These are phyloP conservation scores for Euptelea pleiosperma DNA, from an alignment of 164 flowering plant species.

Conservation along the genomic window DNA sequence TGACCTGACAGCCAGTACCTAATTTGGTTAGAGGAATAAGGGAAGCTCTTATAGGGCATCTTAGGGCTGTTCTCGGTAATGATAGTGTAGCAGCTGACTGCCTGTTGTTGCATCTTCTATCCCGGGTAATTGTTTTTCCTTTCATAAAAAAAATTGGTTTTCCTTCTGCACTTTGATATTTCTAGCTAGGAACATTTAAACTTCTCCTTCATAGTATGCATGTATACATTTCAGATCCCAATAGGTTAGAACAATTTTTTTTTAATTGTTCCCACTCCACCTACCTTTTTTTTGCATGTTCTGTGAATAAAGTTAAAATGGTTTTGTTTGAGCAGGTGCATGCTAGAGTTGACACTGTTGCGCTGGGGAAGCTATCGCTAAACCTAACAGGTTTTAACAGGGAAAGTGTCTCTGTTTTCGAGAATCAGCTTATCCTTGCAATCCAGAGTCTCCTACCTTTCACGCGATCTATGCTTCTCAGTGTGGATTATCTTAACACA, in stretches of 20 bases:
- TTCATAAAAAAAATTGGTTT: no score
- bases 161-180: no score
- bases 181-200: no score
- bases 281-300: no score
- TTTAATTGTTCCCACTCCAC: no score
- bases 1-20: constrained; percentile 46
- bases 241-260: no score
- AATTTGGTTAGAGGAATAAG: constrained; percentile 49
- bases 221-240: no score
- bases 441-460: constrained; percentile 66
- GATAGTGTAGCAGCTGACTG: constrained; percentile 85
- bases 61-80: constrained; percentile 71
- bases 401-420: constrained; percentile 63
- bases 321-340: constrained; percentile 71
- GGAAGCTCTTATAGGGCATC: constrained; percentile 61
- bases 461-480: constrained; percentile 55
- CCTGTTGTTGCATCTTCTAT: constrained; percentile 81
- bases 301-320: no score
- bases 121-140: constrained; percentile 43
- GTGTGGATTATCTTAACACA: constrained; percentile 72
- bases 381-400: constrained; percentile 67
- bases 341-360: constrained; percentile 58
- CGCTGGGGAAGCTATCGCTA: constrained; percentile 88
- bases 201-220: no score
- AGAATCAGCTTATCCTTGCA: constrained; percentile 41